These are phyloP conservation scores for Physcia stellaris DNA, from an alignment of 495 filamentous ascomycete genomes.

Conservation along the genomic window DNA sequence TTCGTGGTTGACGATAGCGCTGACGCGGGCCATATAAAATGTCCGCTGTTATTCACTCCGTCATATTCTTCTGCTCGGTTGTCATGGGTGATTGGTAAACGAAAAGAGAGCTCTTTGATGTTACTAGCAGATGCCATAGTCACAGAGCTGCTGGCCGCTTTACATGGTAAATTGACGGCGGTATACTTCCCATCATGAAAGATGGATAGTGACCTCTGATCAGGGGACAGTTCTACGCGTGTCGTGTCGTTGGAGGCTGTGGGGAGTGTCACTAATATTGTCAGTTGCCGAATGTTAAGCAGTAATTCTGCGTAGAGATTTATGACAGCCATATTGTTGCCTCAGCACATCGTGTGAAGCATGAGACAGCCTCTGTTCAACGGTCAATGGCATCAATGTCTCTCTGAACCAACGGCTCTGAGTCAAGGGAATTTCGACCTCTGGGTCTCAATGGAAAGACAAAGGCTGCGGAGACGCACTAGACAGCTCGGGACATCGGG, in stretches of 20 bases:
- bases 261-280: constrained; percentile 53
- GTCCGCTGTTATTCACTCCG: constrained; percentile 17
- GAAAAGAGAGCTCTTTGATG: constrained; percentile 46
- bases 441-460: no score
- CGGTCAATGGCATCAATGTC: no score
- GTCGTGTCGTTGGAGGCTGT: constrained; percentile 19
- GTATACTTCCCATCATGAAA: constrained; percentile 38
- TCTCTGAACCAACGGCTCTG: no score
- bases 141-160: constrained; percentile 27
- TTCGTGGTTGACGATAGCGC: constrained; percentile 38
- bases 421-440: no score
- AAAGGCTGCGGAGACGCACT: no score
- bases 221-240: constrained; percentile 24
- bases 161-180: constrained; percentile 52
- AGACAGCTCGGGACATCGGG: no score
- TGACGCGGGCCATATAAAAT: constrained; percentile 60
- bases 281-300: constrained; percentile 73
- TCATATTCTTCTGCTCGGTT: constrained; percentile 14
- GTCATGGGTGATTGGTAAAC: constrained; percentile 46
- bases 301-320: constrained; percentile 78
- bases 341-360: no score
- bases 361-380: no score
- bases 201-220: constrained; percentile 37
- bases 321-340: constrained; percentile 20
- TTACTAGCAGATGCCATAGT: constrained; percentile 22